Conservation (phyloP, 495 filamentous ascomycete genomes). For the Talaromyces thailandensis region DNA sequence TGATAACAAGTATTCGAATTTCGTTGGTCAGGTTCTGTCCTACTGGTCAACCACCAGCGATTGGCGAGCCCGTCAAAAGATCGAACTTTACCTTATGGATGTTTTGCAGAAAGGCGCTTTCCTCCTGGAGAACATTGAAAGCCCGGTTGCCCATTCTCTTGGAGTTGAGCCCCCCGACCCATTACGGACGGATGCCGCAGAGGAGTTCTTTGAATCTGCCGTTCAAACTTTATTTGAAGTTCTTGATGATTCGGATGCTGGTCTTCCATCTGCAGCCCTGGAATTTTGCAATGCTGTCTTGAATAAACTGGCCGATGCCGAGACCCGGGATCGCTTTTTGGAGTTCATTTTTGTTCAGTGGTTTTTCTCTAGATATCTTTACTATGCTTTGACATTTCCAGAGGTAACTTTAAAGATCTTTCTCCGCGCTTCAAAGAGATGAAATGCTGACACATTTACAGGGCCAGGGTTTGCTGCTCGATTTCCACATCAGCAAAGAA, state of each 20-base stretch:
- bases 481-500: constrained; percentile 85
- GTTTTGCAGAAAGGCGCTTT: constrained; percentile 88
- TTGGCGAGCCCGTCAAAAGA: constrained; percentile 79
- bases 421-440: background rate
- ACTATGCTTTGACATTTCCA: constrained; percentile 77
- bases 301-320: constrained; percentile 60
- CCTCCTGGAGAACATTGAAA: constrained; percentile 71
- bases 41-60: constrained; percentile 77
- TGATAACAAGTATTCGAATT: constrained; percentile 31
- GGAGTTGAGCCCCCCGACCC: constrained; percentile 49
- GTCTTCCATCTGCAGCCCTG: constrained; percentile 76
- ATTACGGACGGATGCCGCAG: constrained; percentile 65
- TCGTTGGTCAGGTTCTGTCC: constrained; percentile 51
- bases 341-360: constrained; percentile 81
- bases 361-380: constrained; percentile 82
- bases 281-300: constrained; percentile 77
- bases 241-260: constrained; percentile 65
- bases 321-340: constrained; percentile 59
- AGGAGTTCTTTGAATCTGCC: constrained; percentile 83
- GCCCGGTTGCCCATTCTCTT: constrained; percentile 28
- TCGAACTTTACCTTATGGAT: constrained; percentile 91
- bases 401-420: constrained; percentile 47
- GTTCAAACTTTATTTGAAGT: constrained; percentile 77
- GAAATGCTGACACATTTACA: constrained; percentile 16
- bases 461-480: constrained; percentile 79